Evolutionary conservation across 208 protist genomes (phyloP).

Genomic region (Angomonas deanei): DNA sequence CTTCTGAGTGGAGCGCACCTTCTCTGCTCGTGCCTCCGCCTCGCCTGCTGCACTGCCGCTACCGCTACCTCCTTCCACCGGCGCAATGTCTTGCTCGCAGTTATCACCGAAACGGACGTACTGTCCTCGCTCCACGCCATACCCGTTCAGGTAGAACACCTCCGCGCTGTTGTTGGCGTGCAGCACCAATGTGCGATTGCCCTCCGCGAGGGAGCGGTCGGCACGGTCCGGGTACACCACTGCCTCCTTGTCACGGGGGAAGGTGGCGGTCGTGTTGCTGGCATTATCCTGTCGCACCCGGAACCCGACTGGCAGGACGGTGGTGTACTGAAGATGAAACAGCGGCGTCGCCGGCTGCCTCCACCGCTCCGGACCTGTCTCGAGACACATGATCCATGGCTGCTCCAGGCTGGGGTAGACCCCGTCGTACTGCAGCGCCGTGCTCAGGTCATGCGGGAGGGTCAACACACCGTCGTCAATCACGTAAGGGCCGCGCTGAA

Average conservation of each 20-base stretch:
- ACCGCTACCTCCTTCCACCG: not conserved
- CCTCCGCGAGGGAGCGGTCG: constrained; percentile 32
- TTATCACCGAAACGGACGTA: constrained; percentile 50
- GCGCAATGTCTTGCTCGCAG: constrained; percentile 32
- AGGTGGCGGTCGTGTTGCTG: constrained; percentile 57
- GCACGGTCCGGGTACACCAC: constrained; percentile 4
- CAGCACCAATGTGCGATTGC: constrained; percentile 51
- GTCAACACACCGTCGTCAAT: constrained; percentile 49
- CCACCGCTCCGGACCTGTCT: constrained; percentile 57
- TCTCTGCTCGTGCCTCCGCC: not conserved
- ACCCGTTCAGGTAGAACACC: constrained; percentile 69
- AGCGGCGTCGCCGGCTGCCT: constrained; percentile 36
- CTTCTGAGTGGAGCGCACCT: constrained; percentile 15
- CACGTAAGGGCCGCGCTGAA: constrained; percentile 50
- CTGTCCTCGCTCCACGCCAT: constrained; percentile 55
- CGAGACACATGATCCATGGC: constrained; percentile 74
- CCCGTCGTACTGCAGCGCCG: constrained; percentile 6
- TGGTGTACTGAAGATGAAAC: constrained; percentile 59
- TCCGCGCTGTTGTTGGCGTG: constrained; percentile 40
- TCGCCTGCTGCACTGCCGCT: not conserved
- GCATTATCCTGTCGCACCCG: constrained; percentile 40
- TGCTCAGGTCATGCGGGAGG: constrained; percentile 36
- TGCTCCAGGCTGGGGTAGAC: constrained; percentile 47
- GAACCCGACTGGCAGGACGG: constrained; percentile 40
- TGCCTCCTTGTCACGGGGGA: constrained; percentile 14